Conservation (phyloP, 2,329 filamentous ascomycete species). For the Lasiodiplodia gonubiensis region DNA sequence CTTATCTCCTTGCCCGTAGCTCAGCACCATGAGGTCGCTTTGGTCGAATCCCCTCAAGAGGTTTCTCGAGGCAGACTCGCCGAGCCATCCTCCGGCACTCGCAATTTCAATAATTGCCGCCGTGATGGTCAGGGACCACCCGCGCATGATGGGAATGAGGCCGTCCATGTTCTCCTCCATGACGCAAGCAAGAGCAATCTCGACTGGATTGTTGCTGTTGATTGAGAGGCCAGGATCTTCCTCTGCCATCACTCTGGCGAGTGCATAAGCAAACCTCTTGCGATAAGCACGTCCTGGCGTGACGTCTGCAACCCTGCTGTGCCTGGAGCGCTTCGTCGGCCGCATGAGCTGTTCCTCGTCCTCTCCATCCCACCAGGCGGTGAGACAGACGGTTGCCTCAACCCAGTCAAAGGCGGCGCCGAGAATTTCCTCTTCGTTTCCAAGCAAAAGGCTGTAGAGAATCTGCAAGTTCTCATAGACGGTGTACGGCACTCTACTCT, state of each 20-base stretch:
- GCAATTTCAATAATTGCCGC: conserved; percentile 83
- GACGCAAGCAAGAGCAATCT: conserved; percentile 80
- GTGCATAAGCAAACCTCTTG: conserved; percentile 55
- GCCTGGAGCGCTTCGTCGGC: conserved; percentile 47
- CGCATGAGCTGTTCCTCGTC: conserved; percentile 53
- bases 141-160: conserved; percentile 73
- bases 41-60: conserved; percentile 74
- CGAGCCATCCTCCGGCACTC: conserved; percentile 81
- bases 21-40: conserved; percentile 84
- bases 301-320: conserved; percentile 55
- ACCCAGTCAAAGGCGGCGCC: conserved; percentile 86
- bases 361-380: conserved; percentile 91
- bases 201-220: conserved; percentile 75
- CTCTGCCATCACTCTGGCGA: conserved; percentile 58
- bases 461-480: conserved; percentile 84
- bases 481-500: conserved; percentile 86
- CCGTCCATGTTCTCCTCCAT: conserved; percentile 83
- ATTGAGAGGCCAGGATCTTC: conserved; percentile 73
- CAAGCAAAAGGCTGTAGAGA: conserved; percentile 81
- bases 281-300: conserved; percentile 72
- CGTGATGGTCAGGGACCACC: conserved; percentile 81
- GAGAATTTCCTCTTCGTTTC: conserved; percentile 76
- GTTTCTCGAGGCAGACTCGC: conserved; percentile 54
- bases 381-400: conserved; percentile 81
- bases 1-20: conserved; percentile 65